A percentile compares a stretch with the other conserved stretches of the same genome.
These are phyloP conservation scores for Rosellinia necatrix DNA, from an alignment of 2,329 filamentous ascomycete genomes.

Conservation along the genomic window DNA sequence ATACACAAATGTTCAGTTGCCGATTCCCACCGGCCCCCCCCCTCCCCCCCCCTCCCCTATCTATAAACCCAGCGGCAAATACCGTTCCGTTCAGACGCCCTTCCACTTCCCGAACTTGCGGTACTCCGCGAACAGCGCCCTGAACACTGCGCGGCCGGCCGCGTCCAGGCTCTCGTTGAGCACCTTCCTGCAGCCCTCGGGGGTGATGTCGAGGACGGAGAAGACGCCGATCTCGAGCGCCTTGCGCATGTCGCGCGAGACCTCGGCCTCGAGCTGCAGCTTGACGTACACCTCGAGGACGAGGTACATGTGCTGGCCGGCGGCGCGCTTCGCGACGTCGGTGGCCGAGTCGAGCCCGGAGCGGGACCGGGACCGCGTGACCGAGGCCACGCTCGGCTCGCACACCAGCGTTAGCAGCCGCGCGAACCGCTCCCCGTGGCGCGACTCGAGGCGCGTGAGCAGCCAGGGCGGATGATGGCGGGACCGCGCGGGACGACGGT, in stretches of 20 bases:
- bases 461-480: conserved; percentile 44
- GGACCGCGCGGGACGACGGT: conserved; percentile 17
- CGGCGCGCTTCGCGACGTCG: conserved; percentile 64
- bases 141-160: conserved; percentile 62
- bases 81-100: conserved; percentile 47
- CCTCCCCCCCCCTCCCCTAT: too few relatives aligned
- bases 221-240: conserved; percentile 63
- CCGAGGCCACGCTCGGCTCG: conserved; percentile 61
- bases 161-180: conserved; percentile 64
- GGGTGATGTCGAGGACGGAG: conserved; percentile 62
- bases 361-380: conserved; percentile 46
- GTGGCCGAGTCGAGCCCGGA: conserved; percentile 60
- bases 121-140: conserved; percentile 63
- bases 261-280: conserved; percentile 59
- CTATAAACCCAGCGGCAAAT: background rate
- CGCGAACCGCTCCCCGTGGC: conserved; percentile 56
- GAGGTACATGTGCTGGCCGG: conserved; percentile 65
- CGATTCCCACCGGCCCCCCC: too few relatives aligned
- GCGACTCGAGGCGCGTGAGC: conserved; percentile 42
- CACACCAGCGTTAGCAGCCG: conserved; percentile 63
- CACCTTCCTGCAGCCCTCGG: conserved; percentile 57
- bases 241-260: conserved; percentile 57
- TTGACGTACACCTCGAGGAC: conserved; percentile 64
- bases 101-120: conserved; percentile 68
- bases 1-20: background rate